phyloP scores from a whole-genome alignment of 2,329 filamentous ascomycete genomes.

The Diaporthe ampelina region DNA sequence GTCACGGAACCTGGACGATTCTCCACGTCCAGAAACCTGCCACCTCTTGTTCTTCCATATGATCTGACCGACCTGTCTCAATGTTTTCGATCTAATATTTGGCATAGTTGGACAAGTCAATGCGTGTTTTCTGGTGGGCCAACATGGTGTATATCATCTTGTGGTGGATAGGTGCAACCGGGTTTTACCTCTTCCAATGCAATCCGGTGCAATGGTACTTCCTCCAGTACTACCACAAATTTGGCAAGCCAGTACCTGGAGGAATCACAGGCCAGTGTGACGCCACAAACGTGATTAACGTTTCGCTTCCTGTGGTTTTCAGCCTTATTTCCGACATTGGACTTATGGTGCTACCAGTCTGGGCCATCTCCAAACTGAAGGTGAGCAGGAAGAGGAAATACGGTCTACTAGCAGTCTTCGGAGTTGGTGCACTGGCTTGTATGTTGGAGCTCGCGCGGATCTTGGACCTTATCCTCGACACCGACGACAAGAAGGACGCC shows the following conservation, averaged over 20 bases:
- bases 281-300: conserved; percentile 10
- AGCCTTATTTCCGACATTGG: conserved; percentile 9
- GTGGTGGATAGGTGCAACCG: conserved; percentile 19
- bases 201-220: conserved; percentile 14
- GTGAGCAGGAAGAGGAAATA: conserved; percentile 6
- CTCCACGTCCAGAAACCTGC: background rate
- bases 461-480: conserved; percentile 7
- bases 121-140: conserved; percentile 13
- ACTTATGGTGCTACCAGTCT: background rate
- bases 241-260: background rate
- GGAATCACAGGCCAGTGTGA: conserved; percentile 3
- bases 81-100: background rate
- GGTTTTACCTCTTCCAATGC: conserved; percentile 10
- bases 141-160: conserved; percentile 11
- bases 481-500: conserved; percentile 25
- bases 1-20: background rate
- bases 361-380: conserved; percentile 6
- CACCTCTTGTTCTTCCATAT: background rate
- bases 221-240: background rate
- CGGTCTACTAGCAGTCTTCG: background rate
- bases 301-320: conserved; percentile 5
- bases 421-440: background rate
- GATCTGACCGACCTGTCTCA: no score
- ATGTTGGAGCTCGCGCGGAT: conserved; percentile 9
- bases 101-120: background rate